phyloP scores from a whole-genome alignment of 108 stramenopile species.

The Cylindrotheca fusiformis region DNA sequence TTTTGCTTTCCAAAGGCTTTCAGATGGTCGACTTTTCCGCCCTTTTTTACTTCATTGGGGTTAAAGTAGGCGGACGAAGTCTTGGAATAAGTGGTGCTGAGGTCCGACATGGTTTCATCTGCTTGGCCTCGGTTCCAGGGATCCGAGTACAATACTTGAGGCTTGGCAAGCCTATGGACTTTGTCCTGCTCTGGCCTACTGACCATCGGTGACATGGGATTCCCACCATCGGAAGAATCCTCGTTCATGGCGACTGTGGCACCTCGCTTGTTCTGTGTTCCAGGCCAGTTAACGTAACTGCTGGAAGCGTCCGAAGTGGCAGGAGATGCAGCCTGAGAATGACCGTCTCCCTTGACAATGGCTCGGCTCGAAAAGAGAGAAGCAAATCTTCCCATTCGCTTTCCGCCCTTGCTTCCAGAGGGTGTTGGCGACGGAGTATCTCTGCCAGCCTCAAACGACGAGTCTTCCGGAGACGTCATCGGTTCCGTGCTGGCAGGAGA shows the following conservation, averaged over 20 bases:
- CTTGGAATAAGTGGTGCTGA: slow-evolving; percentile 36
- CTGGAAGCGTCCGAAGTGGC: slow-evolving; percentile 26
- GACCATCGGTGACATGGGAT: background rate
- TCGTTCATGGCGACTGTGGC: slow-evolving; percentile 30
- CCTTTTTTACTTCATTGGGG: slow-evolving; percentile 15
- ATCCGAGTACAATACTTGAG: slow-evolving; percentile 4
- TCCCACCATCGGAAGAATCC: background rate
- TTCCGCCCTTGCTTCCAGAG: background rate
- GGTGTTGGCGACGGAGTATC: background rate
- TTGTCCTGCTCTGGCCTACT: slow-evolving; percentile 11
- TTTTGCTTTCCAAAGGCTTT: slow-evolving; percentile 1
- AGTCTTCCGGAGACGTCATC: background rate
- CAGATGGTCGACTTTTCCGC: background rate
- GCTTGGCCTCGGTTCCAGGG: background rate
- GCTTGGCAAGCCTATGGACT: slow-evolving; percentile 8
- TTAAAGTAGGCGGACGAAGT: slow-evolving; percentile 50
- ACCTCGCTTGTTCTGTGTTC: slow-evolving; percentile 69
- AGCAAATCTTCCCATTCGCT: slow-evolving; percentile 32
- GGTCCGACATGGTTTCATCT: slow-evolving; percentile 17
- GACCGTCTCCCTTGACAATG: background rate
- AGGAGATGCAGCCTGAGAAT: slow-evolving; percentile 7
- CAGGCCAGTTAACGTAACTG: slow-evolving; percentile 71
- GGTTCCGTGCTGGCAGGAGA: background rate
- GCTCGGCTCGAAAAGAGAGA: slow-evolving; percentile 40
- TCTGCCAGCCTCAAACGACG: background rate